A percentile compares a stretch with the other conserved stretches of the same genome.
phyloP scores from a whole-genome alignment of 805 yeast genomes.

The Candida parachauliodes region DNA sequence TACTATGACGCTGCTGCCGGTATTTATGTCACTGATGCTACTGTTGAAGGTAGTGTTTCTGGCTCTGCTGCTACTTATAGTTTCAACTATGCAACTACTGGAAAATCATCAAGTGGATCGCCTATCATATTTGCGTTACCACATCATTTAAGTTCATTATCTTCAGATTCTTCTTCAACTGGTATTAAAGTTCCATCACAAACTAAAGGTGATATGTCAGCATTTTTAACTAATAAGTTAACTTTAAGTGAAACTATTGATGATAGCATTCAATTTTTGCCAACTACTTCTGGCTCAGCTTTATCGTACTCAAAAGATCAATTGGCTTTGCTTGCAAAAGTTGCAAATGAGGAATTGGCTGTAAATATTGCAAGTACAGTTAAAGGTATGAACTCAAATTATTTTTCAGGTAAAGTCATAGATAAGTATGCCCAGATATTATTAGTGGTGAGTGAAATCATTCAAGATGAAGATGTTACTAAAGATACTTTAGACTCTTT shows the following conservation, averaged over 20 bases:
- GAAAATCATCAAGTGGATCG: conserved; percentile 44
- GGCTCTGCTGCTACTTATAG: conserved; percentile 48
- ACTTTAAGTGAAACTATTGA: conserved; percentile 37
- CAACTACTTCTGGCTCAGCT: conserved; percentile 26
- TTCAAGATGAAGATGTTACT: conserved; percentile 40
- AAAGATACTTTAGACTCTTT: conserved; percentile 28
- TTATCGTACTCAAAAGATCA: conserved; percentile 43
- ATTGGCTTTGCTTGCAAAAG: conserved; percentile 39
- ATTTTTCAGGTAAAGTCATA: conserved; percentile 50
- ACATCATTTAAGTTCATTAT: conserved; percentile 45
- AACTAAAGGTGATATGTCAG: conserved; percentile 50
- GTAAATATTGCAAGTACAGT: conserved; percentile 45
- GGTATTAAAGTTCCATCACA: conserved; percentile 44
- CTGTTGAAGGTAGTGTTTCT: conserved; percentile 43
- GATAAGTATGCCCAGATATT: conserved; percentile 58
- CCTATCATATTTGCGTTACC: conserved; percentile 52
- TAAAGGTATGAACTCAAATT: conserved; percentile 37
- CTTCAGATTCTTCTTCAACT: conserved; percentile 29
- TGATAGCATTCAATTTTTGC: conserved; percentile 40
- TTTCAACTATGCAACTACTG: conserved; percentile 47
- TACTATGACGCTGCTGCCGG: conserved; percentile 70
- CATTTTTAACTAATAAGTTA: conserved; percentile 38
- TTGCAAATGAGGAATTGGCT: conserved; percentile 44
- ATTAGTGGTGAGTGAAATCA: conserved; percentile 46
- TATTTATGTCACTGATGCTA: conserved; percentile 51